Evolutionary conservation across 2,329 filamentous ascomycete genomes (phyloP).

Genomic region (Dothideomycetes sp.): DNA sequence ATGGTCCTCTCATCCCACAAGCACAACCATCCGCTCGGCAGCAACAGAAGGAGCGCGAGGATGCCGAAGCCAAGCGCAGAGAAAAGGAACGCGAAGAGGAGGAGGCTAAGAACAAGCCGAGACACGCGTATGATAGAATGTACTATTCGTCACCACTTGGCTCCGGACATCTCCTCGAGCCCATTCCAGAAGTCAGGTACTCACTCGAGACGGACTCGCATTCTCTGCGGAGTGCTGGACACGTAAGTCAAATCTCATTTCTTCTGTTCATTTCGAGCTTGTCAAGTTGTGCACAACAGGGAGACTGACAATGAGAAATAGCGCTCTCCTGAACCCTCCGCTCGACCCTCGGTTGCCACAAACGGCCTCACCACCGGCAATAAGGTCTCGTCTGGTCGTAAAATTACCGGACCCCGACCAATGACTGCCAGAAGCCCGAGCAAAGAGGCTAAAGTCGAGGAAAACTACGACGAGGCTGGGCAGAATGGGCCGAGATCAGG

Average conservation of each 20-base stretch:
- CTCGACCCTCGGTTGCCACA: constrained; percentile 3
- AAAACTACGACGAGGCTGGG: background rate
- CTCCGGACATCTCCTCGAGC: constrained; percentile 30
- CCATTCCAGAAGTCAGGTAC: constrained; percentile 41
- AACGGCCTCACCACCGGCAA: constrained; percentile 11
- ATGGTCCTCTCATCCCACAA: constrained; percentile 48
- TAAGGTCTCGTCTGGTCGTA: constrained; percentile 22
- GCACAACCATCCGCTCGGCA: constrained; percentile 9
- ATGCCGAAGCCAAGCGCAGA: background rate
- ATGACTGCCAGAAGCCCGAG: constrained; percentile 25
- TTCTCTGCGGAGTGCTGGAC: constrained; percentile 14
- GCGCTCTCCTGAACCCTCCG: constrained; percentile 7
- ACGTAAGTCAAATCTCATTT: constrained; percentile 12
- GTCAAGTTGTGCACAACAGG: background rate
- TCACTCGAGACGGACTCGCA: constrained; percentile 34
- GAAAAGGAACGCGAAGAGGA: constrained; percentile 11
- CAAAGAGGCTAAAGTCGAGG: constrained; percentile 6
- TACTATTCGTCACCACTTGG: constrained; percentile 24
- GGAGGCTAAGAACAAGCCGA: constrained; percentile 2
- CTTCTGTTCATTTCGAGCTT: background rate
- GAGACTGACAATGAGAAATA: background rate
- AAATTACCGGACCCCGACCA: constrained; percentile 38
- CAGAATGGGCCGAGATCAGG: too few relatives aligned
- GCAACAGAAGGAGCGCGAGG: background rate
- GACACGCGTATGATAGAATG: constrained; percentile 7